phyloP scores from a whole-genome alignment of 2,329 filamentous ascomycete genomes.

The Triangularia setosa region DNA sequence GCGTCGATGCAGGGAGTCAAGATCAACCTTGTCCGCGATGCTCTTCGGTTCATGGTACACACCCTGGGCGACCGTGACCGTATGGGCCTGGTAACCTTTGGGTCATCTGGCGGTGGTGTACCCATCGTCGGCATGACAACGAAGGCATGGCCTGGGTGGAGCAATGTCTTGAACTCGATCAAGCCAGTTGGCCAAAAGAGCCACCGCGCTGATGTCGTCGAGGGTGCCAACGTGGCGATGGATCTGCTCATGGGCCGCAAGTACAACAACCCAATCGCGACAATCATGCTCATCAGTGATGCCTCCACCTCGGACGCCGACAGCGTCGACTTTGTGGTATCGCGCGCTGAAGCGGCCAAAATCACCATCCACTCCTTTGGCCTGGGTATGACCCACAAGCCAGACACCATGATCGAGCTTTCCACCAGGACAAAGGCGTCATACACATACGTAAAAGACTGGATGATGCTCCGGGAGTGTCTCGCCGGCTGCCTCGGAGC shows the following conservation, averaged over 20 bases:
- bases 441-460: slow-evolving; percentile 98
- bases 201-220: slow-evolving; percentile 90
- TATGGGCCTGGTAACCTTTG: slow-evolving; percentile 96
- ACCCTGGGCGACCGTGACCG: slow-evolving; percentile 88
- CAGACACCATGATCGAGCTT: slow-evolving; percentile 96
- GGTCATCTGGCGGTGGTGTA: slow-evolving; percentile 87
- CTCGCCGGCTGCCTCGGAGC: slow-evolving; percentile 88
- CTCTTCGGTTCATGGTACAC: slow-evolving; percentile 85
- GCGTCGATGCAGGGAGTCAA: slow-evolving; percentile 99
- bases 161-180: slow-evolving; percentile 79
- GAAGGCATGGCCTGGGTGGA: slow-evolving; percentile 90
- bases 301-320: slow-evolving; percentile 91
- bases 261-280: slow-evolving; percentile 90
- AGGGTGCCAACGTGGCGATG: slow-evolving; percentile 97
- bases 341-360: slow-evolving; percentile 94
- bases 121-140: slow-evolving; percentile 98
- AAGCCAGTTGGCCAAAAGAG: slow-evolving; percentile 95
- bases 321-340: slow-evolving; percentile 96
- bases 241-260: slow-evolving; percentile 97
- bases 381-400: slow-evolving; percentile 93
- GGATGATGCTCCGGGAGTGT: slow-evolving; percentile 99
- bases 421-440: slow-evolving; percentile 94
- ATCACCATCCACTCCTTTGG: slow-evolving; percentile 97
- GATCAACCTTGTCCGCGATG: slow-evolving; percentile 88
- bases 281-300: slow-evolving; percentile 95